A percentile compares a stretch with the other conserved stretches of the same genome.
Conservation (phyloP, 2,329 filamentous ascomycete genomes). For the Xylariaceae sp. region DNA sequence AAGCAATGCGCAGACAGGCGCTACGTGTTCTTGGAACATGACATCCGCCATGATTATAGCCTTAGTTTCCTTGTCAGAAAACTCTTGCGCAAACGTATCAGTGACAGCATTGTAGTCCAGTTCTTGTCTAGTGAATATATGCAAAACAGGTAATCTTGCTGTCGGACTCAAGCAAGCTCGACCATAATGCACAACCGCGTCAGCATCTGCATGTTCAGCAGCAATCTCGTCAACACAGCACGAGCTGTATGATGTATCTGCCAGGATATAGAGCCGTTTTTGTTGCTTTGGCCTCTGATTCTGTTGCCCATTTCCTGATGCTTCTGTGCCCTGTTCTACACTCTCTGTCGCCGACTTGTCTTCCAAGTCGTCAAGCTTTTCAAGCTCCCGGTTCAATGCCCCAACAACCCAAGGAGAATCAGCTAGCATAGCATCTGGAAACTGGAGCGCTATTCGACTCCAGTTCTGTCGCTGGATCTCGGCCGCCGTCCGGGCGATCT, state of each 20-base stretch:
- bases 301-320: constrained; percentile 1
- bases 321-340: not conserved
- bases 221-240: constrained; percentile 98
- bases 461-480: constrained; percentile 78
- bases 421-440: constrained; percentile 89
- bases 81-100: constrained; percentile 71
- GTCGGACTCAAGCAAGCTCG: constrained; percentile 91
- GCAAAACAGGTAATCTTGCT: constrained; percentile 83
- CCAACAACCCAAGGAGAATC: constrained; percentile 84
- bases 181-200: constrained; percentile 94
- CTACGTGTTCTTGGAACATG: constrained; percentile 80
- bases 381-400: constrained; percentile 55
- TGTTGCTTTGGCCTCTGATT: constrained; percentile 10
- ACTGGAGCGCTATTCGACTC: constrained; percentile 86
- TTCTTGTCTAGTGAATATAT: constrained; percentile 81
- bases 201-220: constrained; percentile 88
- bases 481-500: constrained; percentile 78
- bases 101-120: constrained; percentile 68
- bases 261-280: constrained; percentile 77
- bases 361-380: constrained; percentile 18
- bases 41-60: constrained; percentile 89
- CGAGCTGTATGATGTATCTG: constrained; percentile 94
- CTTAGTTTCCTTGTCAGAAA: constrained; percentile 66
- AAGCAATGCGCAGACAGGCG: constrained; percentile 61
- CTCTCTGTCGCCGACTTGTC: not conserved